Evolutionary conservation across 2,329 filamentous ascomycete species (phyloP).

Genomic region (Nothophoma quercina): DNA sequence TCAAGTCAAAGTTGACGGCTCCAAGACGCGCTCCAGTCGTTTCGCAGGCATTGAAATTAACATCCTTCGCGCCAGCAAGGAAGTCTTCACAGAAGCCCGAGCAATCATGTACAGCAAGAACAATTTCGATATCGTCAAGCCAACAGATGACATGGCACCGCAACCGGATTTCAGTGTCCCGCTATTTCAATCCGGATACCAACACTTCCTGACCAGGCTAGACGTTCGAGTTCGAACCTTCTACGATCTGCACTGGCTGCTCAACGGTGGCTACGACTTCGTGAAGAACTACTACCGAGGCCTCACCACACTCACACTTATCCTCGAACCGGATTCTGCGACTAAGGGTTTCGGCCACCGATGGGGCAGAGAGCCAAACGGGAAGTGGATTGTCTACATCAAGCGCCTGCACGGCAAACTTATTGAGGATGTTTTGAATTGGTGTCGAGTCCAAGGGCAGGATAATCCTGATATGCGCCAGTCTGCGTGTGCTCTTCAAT

Average conservation of each 20-base stretch:
- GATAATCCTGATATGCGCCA: constrained; percentile 31
- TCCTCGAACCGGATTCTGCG: constrained; percentile 31
- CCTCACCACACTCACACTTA: constrained; percentile 25
- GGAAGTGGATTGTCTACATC: constrained; percentile 31
- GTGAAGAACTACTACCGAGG: constrained; percentile 35
- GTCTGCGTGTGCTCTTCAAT: constrained; percentile 34
- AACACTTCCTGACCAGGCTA: constrained; percentile 27
- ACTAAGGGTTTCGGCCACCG: constrained; percentile 25
- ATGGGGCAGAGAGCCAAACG: constrained; percentile 19
- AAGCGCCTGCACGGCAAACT: constrained; percentile 25
- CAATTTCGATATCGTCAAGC: constrained; percentile 41
- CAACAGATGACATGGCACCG: constrained; percentile 28
- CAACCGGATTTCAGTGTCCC: constrained; percentile 31
- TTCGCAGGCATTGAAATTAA: constrained; percentile 25
- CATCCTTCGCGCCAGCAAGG: constrained; percentile 48
- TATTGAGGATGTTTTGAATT: constrained; percentile 17
- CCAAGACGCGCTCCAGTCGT: constrained; percentile 25
- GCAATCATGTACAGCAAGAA: constrained; percentile 52
- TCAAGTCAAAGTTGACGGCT: constrained; percentile 23
- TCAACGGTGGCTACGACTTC: constrained; percentile 25
- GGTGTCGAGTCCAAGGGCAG: constrained; percentile 9
- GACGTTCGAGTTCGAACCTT: constrained; percentile 29
- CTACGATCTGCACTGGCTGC: constrained; percentile 33
- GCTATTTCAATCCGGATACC: constrained; percentile 30
- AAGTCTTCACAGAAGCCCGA: constrained; percentile 52